These are phyloP conservation scores for bread wheat (Triticum aestivum) DNA, from an alignment of 176 grass and related monocot genomes.

Conservation along the genomic window IWGSC_CS_RefSeq_v2.1 NC_057806.1:665873077-665873576, in stretches of 20 bases:
- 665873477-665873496: no score
- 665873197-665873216: slow-evolving; percentile 52
- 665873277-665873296: slow-evolving; percentile 47
- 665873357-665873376: no score
- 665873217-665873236: slow-evolving; percentile 49
- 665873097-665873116: no score
- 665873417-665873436: not conserved
- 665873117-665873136: not conserved
- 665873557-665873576: no score
- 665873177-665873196: not conserved
- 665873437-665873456: not conserved
- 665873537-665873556: no score
- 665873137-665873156: not conserved
- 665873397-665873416: no score
- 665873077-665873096: no score
- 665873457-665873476: no score
- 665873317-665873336: not conserved
- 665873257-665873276: slow-evolving; percentile 63
- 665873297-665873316: not conserved
- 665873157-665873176: not conserved
- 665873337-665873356: no score
- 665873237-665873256: slow-evolving; percentile 67
- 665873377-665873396: no score
- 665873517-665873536: no score
- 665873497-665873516: no score